Conservation (phyloP, 2,329 filamentous ascomycete genomes). For the Periglandula ipomoeae region DNA sequence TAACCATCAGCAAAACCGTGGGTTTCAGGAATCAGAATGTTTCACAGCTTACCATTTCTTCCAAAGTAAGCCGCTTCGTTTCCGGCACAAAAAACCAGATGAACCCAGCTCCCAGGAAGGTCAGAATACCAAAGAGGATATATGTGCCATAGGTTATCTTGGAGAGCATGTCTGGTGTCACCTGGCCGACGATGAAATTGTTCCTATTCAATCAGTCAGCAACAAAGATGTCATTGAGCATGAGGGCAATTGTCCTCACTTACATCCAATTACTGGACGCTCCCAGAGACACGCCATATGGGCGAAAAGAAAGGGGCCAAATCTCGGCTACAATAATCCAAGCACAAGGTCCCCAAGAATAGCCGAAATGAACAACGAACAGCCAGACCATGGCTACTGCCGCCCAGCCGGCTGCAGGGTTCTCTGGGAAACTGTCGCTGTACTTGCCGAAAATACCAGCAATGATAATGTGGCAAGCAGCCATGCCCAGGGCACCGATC, state of each 20-base stretch:
- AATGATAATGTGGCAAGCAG: conserved; percentile 60
- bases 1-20: too few species aligned
- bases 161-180: conserved; percentile 59
- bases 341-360: conserved; percentile 64
- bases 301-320: conserved; percentile 20
- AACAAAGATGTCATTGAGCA: not conserved
- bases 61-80: conserved; percentile 53
- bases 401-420: conserved; percentile 61
- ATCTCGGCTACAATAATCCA: conserved; percentile 71
- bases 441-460: conserved; percentile 59
- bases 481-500: conserved; percentile 62
- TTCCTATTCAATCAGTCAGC: not conserved
- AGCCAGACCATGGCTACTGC: conserved; percentile 61
- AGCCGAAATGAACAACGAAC: conserved; percentile 66
- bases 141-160: conserved; percentile 62
- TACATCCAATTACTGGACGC: not conserved
- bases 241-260: not conserved
- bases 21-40: too few species aligned
- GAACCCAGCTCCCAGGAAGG: conserved; percentile 50
- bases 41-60: conserved; percentile 42
- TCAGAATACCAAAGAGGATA: conserved; percentile 59
- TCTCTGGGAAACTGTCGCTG: conserved; percentile 45
- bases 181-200: conserved; percentile 44
- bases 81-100: conserved; percentile 58
- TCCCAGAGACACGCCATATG: not conserved